Percentiles rank a stretch among this genome's conserved stretches.
phyloP scores from a whole-genome alignment of 2,329 filamentous ascomycete species.

The Ophiocordyceps camponoti-saundersi region DNA sequence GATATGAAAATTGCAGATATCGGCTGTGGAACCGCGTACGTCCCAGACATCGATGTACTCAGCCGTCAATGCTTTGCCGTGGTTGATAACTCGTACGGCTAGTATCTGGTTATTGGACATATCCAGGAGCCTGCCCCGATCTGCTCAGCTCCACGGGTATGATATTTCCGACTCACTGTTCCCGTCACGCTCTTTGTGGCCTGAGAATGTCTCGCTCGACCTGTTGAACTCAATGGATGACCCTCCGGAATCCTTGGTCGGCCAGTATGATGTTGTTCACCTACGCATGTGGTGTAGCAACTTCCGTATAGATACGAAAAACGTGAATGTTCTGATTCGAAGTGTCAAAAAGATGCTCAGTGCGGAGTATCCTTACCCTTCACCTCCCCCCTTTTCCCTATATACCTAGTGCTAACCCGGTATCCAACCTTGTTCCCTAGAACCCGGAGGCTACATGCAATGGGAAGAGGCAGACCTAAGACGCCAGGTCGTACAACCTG shows the following conservation, averaged over 20 bases:
- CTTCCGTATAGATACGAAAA: neutral
- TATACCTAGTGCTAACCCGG: neutral
- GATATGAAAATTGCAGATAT: neutral
- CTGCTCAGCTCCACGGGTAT: neutral
- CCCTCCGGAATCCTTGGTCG: neutral
- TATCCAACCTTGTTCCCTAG: neutral
- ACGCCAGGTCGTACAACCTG: neutral
- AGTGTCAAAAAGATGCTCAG: neutral
- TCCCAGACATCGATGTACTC: neutral
- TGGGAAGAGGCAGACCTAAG: neutral
- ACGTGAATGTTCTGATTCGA: neutral
- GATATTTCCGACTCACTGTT: neutral
- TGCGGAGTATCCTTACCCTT: neutral
- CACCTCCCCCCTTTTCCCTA: neutral
- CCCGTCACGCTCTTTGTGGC: neutral
- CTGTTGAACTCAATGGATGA: neutral
- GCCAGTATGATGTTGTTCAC: neutral
- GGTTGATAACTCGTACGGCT: neutral
- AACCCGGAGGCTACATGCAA: neutral
- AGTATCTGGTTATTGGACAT: neutral
- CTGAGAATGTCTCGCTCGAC: neutral
- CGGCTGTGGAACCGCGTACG: neutral
- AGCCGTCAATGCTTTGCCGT: too few relatives aligned
- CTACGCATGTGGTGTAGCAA: neutral
- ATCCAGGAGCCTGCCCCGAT: neutral